Evolutionary conservation across 2,329 filamentous ascomycete species (phyloP).

Genomic region (Zopfia rhizophila): DNA sequence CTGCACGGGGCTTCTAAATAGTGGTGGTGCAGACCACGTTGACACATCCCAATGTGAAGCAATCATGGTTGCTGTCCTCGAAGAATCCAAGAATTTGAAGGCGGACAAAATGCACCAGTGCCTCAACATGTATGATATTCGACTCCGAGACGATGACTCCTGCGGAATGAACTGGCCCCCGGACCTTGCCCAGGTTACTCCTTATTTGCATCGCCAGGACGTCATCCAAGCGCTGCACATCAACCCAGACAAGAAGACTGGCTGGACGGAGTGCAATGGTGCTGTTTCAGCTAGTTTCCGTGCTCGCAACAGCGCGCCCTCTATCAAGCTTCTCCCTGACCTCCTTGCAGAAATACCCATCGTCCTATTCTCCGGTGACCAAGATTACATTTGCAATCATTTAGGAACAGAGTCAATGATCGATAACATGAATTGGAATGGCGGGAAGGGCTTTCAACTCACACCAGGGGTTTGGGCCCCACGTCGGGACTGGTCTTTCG

Average conservation of each 20-base stretch:
- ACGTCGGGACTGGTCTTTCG: constrained; percentile 93
- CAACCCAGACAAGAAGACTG: constrained; percentile 80
- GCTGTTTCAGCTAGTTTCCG: constrained; percentile 78
- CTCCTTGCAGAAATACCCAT: constrained; percentile 81
- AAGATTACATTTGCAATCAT: constrained; percentile 98
- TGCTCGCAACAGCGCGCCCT: constrained; percentile 75
- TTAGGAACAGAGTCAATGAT: constrained; percentile 92
- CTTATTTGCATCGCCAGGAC: constrained; percentile 85
- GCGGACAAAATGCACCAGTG: constrained; percentile 69
- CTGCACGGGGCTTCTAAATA: constrained; percentile 72
- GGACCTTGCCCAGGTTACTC: constrained; percentile 79
- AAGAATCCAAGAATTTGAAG: constrained; percentile 67
- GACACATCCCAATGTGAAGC: constrained; percentile 78
- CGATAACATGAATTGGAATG: constrained; percentile 90
- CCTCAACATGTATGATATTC: constrained; percentile 97
- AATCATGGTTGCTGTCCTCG: constrained; percentile 78
- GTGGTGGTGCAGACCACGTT: constrained; percentile 69
- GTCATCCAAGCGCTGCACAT: constrained; percentile 85
- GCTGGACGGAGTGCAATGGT: constrained; percentile 91
- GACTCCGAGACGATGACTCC: constrained; percentile 79
- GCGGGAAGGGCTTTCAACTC: constrained; percentile 88
- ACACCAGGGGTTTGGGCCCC: constrained; percentile 89
- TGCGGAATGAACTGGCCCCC: constrained; percentile 99
- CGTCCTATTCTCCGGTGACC: constrained; percentile 89
- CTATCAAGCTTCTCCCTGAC: constrained; percentile 78